Evolutionary conservation across 192 early-diverging fungal species (phyloP).

Genomic region (Neocallimastix lanati): DNA sequence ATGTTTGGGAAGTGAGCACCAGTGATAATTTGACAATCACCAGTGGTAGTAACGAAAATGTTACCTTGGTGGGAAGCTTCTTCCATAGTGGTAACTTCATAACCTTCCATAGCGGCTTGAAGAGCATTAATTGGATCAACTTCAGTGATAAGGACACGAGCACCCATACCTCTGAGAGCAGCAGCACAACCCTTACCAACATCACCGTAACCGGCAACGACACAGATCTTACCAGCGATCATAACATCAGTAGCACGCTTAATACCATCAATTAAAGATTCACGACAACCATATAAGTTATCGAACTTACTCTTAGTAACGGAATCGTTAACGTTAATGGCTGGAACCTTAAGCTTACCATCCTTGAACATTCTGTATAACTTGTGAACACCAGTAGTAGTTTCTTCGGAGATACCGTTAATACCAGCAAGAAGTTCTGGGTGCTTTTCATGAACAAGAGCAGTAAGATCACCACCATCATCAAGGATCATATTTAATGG

Average conservation of each 20-base stretch:
- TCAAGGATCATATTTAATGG: conserved; percentile 97
- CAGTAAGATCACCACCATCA: conserved; percentile 96
- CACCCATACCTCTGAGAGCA: conserved; percentile 93
- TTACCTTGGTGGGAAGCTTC: conserved; percentile 74
- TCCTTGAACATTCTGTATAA: conserved; percentile 98
- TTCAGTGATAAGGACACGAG: conserved; percentile 93
- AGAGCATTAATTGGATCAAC: conserved; percentile 99
- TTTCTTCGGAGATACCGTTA: conserved; percentile 94
- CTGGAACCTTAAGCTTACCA: conserved; percentile 88
- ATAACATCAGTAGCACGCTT: conserved; percentile 99
- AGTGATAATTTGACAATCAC: conserved; percentile 94
- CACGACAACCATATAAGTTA: conserved; percentile 99
- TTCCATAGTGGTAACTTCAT: conserved; percentile 98
- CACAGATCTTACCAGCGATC: conserved; percentile 97
- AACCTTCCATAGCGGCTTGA: conserved; percentile 96
- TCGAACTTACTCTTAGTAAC: conserved; percentile 99
- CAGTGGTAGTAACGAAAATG: conserved; percentile 98
- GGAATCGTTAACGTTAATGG: conserved; percentile 99
- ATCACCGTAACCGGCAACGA: conserved; percentile 98
- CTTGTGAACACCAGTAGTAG: conserved; percentile 99
- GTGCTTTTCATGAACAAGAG: conserved; percentile 89
- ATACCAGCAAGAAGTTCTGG: conserved; percentile 65
- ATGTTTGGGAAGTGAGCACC: conserved; percentile 79
- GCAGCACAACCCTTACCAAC: conserved; percentile 98
- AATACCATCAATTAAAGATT: conserved; percentile 97